A percentile compares a stretch with the other conserved stretches of the same genome.
Evolutionary conservation across 805 yeast species (phyloP).

Genomic region (Candida mattraensis): DNA sequence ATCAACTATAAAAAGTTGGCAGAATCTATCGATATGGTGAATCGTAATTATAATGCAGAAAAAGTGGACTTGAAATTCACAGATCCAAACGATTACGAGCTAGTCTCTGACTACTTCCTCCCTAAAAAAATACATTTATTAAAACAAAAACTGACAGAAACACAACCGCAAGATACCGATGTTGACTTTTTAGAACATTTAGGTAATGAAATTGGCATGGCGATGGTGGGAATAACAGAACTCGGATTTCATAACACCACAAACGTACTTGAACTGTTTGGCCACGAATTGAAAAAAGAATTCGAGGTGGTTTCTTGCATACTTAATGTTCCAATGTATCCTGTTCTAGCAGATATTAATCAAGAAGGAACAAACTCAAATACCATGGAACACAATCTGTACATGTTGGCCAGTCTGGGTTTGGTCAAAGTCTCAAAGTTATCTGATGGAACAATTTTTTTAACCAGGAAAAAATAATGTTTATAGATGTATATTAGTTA

Average conservation of each 20-base stretch:
- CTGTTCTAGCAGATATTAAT: constrained; percentile 19
- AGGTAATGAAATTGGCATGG: constrained; percentile 4
- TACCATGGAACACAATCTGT: constrained; percentile 20
- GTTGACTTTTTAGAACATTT: constrained; percentile 2
- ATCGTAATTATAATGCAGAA: constrained; percentile 13
- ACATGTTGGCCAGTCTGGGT: constrained; percentile 26
- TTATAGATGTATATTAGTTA: constrained; percentile 9
- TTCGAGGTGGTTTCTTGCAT: constrained; percentile 20
- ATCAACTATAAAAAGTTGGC: constrained; percentile 18
- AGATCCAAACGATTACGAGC: constrained; percentile 24
- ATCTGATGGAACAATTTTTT: constrained; percentile 21
- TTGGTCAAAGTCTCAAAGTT: constrained; percentile 23
- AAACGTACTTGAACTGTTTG: constrained; percentile 12
- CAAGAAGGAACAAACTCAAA: constrained; percentile 3
- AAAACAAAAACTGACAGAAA: constrained; percentile 5
- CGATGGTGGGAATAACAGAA: constrained; percentile 19
- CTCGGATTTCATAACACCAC: constrained; percentile 13
- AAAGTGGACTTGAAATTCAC: constrained; percentile 3
- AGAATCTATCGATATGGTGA: constrained; percentile 21
- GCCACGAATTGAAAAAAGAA: constrained; percentile 2
- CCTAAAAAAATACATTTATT: constrained; percentile 10
- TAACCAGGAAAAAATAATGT: constrained; percentile 14
- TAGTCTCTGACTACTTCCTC: constrained; percentile 23
- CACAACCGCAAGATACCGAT: too few relatives aligned
- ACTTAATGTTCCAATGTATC: constrained; percentile 26